Conservation (phyloP, 192 early-diverging fungal species). For the Backusella macrospora region DNA sequence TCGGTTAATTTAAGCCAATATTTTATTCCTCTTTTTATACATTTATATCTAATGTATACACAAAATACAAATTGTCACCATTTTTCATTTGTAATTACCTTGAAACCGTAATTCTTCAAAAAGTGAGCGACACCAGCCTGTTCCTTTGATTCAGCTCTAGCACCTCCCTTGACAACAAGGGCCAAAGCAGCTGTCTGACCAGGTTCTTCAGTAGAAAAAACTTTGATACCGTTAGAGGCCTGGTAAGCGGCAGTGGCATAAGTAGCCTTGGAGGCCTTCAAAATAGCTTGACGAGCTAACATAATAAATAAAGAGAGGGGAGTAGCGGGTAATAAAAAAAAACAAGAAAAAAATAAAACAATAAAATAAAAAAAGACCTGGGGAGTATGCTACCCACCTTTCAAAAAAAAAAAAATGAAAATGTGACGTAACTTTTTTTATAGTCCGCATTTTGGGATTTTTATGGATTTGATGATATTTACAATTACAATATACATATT, state of each 20-base stretch:
- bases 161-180: conserved; percentile 87
- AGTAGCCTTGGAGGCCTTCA: conserved; percentile 52
- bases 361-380: conserved; percentile 5
- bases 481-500: not conserved
- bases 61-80: not conserved
- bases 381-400: not conserved
- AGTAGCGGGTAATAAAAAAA: conserved; percentile 24
- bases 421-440: not conserved
- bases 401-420: not conserved
- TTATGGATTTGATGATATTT: not conserved
- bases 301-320: conserved; percentile 31
- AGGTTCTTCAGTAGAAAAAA: conserved; percentile 69
- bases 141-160: conserved; percentile 74
- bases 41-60: not conserved
- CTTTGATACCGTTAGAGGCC: conserved; percentile 58
- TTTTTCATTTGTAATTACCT: conserved; percentile 51
- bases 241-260: conserved; percentile 50
- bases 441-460: not conserved
- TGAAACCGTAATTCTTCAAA: conserved; percentile 88
- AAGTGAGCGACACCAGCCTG: conserved; percentile 87
- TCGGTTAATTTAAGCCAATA: not conserved
- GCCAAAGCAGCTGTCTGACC: conserved; percentile 79
- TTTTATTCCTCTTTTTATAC: not conserved
- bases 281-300: conserved; percentile 55
- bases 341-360: conserved; percentile 14